phyloP scores from a whole-genome alignment of 148 eudicot species.

The Camellia japonica region DNA sequence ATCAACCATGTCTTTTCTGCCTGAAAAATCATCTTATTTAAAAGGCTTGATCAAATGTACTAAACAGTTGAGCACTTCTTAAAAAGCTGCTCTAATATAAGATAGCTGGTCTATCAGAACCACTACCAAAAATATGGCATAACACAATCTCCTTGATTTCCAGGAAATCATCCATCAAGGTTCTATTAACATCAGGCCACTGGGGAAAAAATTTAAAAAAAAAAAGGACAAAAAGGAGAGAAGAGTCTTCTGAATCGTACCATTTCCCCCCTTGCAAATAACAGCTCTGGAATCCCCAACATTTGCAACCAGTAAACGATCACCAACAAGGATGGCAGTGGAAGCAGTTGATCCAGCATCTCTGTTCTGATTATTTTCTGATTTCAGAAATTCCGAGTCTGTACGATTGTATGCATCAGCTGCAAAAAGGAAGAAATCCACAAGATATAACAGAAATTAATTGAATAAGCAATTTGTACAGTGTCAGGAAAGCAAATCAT shows the following conservation, averaged over 20 bases:
- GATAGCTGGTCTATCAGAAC: background rate
- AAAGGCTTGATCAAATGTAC: constrained; percentile 3
- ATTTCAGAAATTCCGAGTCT: constrained; percentile 86
- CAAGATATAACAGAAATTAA: background rate
- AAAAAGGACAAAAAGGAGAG: background rate
- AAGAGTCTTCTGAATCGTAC: constrained; percentile 31
- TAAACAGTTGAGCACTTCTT: background rate
- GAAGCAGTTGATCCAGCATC: constrained; percentile 99
- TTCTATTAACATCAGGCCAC: background rate
- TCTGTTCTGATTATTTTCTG: constrained; percentile 76
- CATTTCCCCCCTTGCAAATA: constrained; percentile 85
- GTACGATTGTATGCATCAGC: constrained; percentile 93
- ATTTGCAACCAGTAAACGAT: constrained; percentile 91
- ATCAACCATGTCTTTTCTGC: background rate
- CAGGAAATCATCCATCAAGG: background rate
- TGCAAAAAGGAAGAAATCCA: constrained; percentile 30
- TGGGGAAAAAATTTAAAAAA: background rate
- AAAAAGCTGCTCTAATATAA: background rate
- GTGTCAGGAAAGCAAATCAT: constrained; percentile 3
- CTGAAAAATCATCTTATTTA: background rate
- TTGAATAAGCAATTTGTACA: background rate
- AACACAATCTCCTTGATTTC: background rate
- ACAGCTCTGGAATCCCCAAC: constrained; percentile 99
- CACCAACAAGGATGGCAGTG: constrained; percentile 96
- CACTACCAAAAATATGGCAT: background rate